These are phyloP conservation scores for Apiospora aurea DNA, from an alignment of 2,329 filamentous ascomycete species.

Conservation along the genomic window DNA sequence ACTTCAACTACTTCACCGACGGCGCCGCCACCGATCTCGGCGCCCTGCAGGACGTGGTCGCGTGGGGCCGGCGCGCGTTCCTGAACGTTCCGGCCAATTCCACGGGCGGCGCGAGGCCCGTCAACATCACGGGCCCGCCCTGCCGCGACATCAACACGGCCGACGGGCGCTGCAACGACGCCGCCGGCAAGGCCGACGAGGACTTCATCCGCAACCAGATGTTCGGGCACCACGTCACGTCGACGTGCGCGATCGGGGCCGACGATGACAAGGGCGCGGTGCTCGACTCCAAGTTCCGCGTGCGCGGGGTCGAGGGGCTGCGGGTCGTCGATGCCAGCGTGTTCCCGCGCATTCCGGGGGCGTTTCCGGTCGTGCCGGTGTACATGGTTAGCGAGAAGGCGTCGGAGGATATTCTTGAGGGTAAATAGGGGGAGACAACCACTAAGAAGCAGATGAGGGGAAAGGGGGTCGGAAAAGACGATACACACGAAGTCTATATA, in stretches of 20 bases:
- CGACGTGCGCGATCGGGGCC: slow-evolving; percentile 60
- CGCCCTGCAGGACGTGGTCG: slow-evolving; percentile 41
- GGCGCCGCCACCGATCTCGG: slow-evolving; percentile 53
- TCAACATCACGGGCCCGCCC: slow-evolving; percentile 22
- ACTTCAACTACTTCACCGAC: slow-evolving; percentile 62
- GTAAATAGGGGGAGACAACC: neutral
- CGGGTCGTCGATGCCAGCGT: slow-evolving; percentile 63
- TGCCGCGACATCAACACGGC: neutral
- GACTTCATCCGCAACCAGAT: slow-evolving; percentile 49
- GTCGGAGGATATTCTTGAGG: slow-evolving; percentile 25
- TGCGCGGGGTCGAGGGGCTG: slow-evolving; percentile 57
- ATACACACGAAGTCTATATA: neutral
- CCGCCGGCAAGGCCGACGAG: slow-evolving; percentile 31
- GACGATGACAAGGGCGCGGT: slow-evolving; percentile 59
- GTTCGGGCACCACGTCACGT: slow-evolving; percentile 63
- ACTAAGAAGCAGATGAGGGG: neutral
- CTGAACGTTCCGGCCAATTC: slow-evolving; percentile 15
- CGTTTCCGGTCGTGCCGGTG: slow-evolving; percentile 51
- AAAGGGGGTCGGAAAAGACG: neutral
- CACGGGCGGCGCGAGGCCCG: slow-evolving; percentile 11
- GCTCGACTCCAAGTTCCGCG: slow-evolving; percentile 59
- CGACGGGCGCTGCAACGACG: slow-evolving; percentile 17
- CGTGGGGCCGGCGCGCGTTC: slow-evolving; percentile 24
- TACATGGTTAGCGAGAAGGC: slow-evolving; percentile 65
- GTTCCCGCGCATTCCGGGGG: slow-evolving; percentile 54